Conservation (phyloP, 2,329 filamentous ascomycete genomes). For the Hypoxylon sp. region DNA sequence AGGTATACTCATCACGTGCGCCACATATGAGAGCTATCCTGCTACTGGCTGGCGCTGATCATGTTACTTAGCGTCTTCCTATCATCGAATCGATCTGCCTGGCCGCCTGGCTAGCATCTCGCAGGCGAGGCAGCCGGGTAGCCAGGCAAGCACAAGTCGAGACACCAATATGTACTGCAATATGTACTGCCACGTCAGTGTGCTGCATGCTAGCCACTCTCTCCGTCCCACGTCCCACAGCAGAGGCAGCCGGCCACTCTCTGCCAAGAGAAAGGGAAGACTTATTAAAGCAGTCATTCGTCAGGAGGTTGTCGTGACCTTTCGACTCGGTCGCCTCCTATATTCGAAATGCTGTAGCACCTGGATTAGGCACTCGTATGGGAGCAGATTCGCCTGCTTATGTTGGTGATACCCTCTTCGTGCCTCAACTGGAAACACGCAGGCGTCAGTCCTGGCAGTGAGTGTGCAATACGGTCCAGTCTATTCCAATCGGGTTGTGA, state of each 20-base stretch:
- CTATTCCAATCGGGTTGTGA: slow-evolving; percentile 29
- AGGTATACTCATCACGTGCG: slow-evolving; percentile 27
- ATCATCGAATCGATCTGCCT: slow-evolving; percentile 36
- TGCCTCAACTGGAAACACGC: slow-evolving; percentile 18
- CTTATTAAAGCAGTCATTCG: slow-evolving; percentile 5
- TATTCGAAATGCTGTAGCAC: slow-evolving; percentile 11
- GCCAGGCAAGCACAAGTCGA: too few species aligned
- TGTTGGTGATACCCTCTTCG: slow-evolving; percentile 14
- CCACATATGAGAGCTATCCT: slow-evolving; percentile 6
- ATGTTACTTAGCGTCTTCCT: slow-evolving; percentile 17
- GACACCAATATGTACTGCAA: slow-evolving; percentile 33
- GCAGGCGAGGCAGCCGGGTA: too few species aligned
- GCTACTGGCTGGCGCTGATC: slow-evolving; percentile 20
- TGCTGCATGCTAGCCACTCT: slow-evolving; percentile 24
- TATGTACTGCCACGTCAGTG: slow-evolving; percentile 36
- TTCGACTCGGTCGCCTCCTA: slow-evolving; percentile 18
- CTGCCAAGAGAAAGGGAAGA: not conserved
- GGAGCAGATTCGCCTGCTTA: slow-evolving; percentile 26
- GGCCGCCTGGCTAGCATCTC: too few species aligned
- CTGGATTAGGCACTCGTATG: slow-evolving; percentile 12
- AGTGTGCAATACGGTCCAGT: slow-evolving; percentile 1
- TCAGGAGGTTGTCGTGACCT: slow-evolving; percentile 5
- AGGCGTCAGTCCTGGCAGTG: slow-evolving; percentile 9
- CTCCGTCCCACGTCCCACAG: slow-evolving; percentile 18
- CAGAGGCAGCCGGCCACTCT: slow-evolving; percentile 6